Evolutionary conservation across 352 stramenopile genomes (phyloP), one percentile per base, ranked within the genome.

Genomic region (Elongisporangium anandrum): DNA sequence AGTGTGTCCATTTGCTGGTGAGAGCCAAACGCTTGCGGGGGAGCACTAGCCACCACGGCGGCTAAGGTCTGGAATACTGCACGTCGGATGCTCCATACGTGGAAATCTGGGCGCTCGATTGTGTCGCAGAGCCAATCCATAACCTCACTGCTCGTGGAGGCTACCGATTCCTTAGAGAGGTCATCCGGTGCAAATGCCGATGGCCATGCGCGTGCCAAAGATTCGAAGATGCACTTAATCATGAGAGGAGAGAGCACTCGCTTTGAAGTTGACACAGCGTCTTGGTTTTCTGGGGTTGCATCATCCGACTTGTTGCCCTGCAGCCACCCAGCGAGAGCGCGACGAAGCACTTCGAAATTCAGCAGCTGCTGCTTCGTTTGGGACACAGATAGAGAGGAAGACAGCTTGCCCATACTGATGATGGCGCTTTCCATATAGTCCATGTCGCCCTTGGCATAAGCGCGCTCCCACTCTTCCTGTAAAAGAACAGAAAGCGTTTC

Each of bases 141-240:
- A 6, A 65, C 66, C 13, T 88, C 77, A 22, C 22, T 53, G 54
- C 47, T 64, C 57, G 50, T 38, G 9, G 56, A 57, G 10, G 7
- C 5, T 21, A 22, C 48, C 21, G 24, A 20, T 29, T 17, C 54
- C 20, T 21, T 24, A 38, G 3, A 22, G 22, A 49, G 38, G n/a
- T 22, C 20, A 5, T 41, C 16, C 50, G 45, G 15, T 16, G n/a
- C 19, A 13, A 26, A 17, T n/a, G 48, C 19, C 26, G 56, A 21
- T 24, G 77, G 76, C 80, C 80, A 90, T 54, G 78, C 72, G 4
- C 71, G 56, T 15, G 63, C 67, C 47, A 94, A 55, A 1, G 81
- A 74, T 51, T 94, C 85, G 17, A 94, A 85, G 23, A 89, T 69
- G 59, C 82, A 75, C 60, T 94, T 94, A 49, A 88, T 63, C 29